phyloP scores from a whole-genome alignment of 305 asterid species.

The Withania somnifera region DNA sequence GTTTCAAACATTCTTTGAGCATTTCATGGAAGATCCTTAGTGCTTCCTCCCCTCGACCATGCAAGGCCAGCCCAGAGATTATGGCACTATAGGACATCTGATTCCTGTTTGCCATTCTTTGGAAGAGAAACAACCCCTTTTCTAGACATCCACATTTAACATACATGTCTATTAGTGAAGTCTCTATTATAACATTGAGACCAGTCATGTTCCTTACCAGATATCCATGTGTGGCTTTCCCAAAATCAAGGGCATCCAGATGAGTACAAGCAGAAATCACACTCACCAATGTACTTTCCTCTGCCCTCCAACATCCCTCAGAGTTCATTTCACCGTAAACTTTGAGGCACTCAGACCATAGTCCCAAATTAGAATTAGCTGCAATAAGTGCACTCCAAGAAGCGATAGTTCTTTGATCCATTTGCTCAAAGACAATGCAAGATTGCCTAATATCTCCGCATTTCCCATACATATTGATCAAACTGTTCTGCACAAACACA shows the following conservation, averaged over 20 bases:
- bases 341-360: slow-evolving; percentile 55
- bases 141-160: slow-evolving; percentile 54
- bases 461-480: slow-evolving; percentile 74
- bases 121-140: slow-evolving; percentile 43
- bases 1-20: slow-evolving; percentile 39
- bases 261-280: slow-evolving; percentile 62
- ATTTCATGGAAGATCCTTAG: slow-evolving; percentile 34
- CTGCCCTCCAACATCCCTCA: slow-evolving; percentile 46
- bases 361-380: slow-evolving; percentile 40
- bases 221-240: slow-evolving; percentile 50
- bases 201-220: slow-evolving; percentile 50
- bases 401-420: slow-evolving; percentile 49
- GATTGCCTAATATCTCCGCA: slow-evolving; percentile 33
- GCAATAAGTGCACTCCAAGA: slow-evolving; percentile 83
- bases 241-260: slow-evolving; percentile 48
- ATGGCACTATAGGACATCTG: slow-evolving; percentile 52
- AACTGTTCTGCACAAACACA: slow-evolving; percentile 54
- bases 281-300: slow-evolving; percentile 72
- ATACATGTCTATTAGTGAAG: slow-evolving; percentile 61
- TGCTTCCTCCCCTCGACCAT: slow-evolving; percentile 58
- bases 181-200: slow-evolving; percentile 48
- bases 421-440: slow-evolving; percentile 34
- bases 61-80: slow-evolving; percentile 59
- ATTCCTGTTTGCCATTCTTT: slow-evolving; percentile 34
- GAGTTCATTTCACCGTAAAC: slow-evolving; percentile 35